A percentile compares a stretch with the other conserved stretches of the same genome.
phyloP scores from a whole-genome alignment of 495 filamentous ascomycete genomes.

The Penicillium goetzii region DNA sequence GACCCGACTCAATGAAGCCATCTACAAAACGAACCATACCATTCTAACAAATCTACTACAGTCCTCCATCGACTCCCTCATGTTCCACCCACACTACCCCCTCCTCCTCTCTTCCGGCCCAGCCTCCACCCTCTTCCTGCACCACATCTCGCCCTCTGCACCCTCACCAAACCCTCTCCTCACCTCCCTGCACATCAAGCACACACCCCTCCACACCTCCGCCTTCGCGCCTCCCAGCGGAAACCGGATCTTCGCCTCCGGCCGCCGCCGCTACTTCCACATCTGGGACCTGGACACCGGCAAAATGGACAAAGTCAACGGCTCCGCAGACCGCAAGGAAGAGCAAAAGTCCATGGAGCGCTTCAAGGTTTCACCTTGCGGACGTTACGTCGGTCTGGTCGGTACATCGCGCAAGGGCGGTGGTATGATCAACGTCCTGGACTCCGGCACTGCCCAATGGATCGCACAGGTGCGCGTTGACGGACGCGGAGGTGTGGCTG shows the following conservation, averaged over 20 bases:
- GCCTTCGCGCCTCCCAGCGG: slow-evolving; percentile 63
- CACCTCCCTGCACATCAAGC: slow-evolving; percentile 83
- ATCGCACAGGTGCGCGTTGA: slow-evolving; percentile 80
- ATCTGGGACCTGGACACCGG: slow-evolving; percentile 87
- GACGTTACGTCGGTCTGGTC: slow-evolving; percentile 78
- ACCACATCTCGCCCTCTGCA: slow-evolving; percentile 79
- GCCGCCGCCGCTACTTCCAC: slow-evolving; percentile 89
- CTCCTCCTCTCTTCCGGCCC: slow-evolving; percentile 87
- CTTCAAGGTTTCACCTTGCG: slow-evolving; percentile 84
- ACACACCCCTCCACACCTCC: slow-evolving; percentile 78
- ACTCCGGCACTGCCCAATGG: slow-evolving; percentile 85
- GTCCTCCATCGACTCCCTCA: slow-evolving; percentile 80
- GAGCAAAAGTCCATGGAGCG: slow-evolving; percentile 89
- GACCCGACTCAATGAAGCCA: background rate
- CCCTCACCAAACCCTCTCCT: slow-evolving; percentile 82
- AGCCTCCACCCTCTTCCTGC: slow-evolving; percentile 80
- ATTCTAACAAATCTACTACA: slow-evolving; percentile 39
- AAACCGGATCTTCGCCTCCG: slow-evolving; percentile 74
- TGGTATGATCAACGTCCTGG: slow-evolving; percentile 83
- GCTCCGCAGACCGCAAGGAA: slow-evolving; percentile 64
- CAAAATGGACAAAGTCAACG: slow-evolving; percentile 81
- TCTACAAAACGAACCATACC: background rate
- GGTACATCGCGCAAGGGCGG: slow-evolving; percentile 80
- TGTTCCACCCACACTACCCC: slow-evolving; percentile 85
- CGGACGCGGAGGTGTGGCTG: slow-evolving; percentile 78